These are phyloP conservation scores for Geotrichum candidum DNA, from an alignment of 1,139 yeast species.

Conservation along the genomic window DNA sequence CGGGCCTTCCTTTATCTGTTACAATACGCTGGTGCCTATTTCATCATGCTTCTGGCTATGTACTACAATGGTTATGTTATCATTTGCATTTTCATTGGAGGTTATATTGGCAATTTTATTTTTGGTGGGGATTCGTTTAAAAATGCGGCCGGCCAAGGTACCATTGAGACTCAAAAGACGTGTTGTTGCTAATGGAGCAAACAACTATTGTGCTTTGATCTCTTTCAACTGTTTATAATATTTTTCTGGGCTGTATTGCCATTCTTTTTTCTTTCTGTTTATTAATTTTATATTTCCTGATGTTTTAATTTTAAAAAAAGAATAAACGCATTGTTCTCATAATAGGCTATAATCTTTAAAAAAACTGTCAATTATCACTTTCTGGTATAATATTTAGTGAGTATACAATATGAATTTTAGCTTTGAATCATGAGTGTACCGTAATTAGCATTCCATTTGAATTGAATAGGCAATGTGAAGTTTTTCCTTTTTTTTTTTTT, in stretches of 20 bases:
- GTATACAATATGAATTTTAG: not conserved
- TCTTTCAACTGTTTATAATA: too few species aligned
- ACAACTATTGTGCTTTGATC: not conserved
- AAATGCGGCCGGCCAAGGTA: not conserved
- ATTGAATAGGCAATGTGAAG: too few species aligned
- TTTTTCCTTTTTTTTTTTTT: too few species aligned
- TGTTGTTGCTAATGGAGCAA: constrained; percentile 15
- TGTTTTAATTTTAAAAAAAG: not conserved
- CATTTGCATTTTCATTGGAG: constrained; percentile 58
- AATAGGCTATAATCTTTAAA: too few species aligned
- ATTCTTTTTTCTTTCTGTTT: not conserved
- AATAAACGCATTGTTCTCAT: not conserved
- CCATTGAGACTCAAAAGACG: constrained; percentile 13
- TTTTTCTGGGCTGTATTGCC: not conserved
- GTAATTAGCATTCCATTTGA: too few species aligned
- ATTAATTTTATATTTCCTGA: not conserved
- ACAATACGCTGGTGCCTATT: constrained; percentile 58
- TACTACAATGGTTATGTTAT: constrained; percentile 65
- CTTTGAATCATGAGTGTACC: too few species aligned
- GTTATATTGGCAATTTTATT: constrained; percentile 49
- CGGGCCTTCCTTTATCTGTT: constrained; percentile 47
- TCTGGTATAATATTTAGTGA: not conserved
- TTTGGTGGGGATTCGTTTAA: constrained; percentile 22
- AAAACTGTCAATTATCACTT: too few species aligned
- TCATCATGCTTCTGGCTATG: constrained; percentile 67